Percentiles rank a stretch among this genome's conserved stretches.
These are phyloP conservation scores for Termitomyces bulborhizus DNA, from an alignment of 768 basidiomycete genomes.

Conservation along the genomic window DNA sequence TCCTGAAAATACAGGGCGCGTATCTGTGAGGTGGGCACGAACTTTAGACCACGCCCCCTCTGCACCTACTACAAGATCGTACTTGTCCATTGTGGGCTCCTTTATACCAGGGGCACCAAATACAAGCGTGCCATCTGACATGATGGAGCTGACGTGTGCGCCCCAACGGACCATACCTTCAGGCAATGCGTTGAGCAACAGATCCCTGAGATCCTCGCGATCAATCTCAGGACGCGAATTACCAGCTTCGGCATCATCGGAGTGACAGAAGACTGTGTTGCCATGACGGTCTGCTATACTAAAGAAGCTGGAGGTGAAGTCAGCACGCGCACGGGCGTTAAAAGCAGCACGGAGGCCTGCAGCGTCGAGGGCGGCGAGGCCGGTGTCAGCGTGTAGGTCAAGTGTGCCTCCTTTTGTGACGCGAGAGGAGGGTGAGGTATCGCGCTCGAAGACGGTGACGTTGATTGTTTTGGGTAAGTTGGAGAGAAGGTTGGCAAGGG, in stretches of 20 bases:
- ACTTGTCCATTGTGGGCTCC: slow-evolving; percentile 6
- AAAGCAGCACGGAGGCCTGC: slow-evolving; percentile 21
- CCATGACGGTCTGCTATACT: slow-evolving; percentile 13
- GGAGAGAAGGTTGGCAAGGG: slow-evolving; percentile 18
- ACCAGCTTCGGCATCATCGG: not conserved
- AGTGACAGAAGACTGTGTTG: slow-evolving; percentile 2
- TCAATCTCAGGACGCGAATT: slow-evolving; percentile 21
- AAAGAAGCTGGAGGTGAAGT: slow-evolving; percentile 11
- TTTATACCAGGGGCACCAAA: slow-evolving; percentile 11
- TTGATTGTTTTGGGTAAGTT: slow-evolving; percentile 4
- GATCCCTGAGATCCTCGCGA: slow-evolving; percentile 15
- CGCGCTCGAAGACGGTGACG: slow-evolving; percentile 18
- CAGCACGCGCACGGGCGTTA: slow-evolving; percentile 13
- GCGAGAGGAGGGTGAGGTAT: slow-evolving; percentile 14
- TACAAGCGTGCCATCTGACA: slow-evolving; percentile 1
- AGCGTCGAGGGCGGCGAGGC: slow-evolving; percentile 17
- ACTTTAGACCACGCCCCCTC: slow-evolving; percentile 33
- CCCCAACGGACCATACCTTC: slow-evolving; percentile 16
- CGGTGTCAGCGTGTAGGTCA: slow-evolving; percentile 20
- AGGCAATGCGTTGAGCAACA: slow-evolving; percentile 20
- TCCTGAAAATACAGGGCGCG: slow-evolving; percentile 27
- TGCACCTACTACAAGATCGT: slow-evolving; percentile 21
- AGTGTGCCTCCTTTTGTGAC: slow-evolving; percentile 20
- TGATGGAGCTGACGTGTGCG: slow-evolving; percentile 12
- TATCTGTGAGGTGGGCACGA: slow-evolving; percentile 23